Evolutionary conservation across 179 eudicot species (phyloP).

Genomic region (Silene coronaria): DNA sequence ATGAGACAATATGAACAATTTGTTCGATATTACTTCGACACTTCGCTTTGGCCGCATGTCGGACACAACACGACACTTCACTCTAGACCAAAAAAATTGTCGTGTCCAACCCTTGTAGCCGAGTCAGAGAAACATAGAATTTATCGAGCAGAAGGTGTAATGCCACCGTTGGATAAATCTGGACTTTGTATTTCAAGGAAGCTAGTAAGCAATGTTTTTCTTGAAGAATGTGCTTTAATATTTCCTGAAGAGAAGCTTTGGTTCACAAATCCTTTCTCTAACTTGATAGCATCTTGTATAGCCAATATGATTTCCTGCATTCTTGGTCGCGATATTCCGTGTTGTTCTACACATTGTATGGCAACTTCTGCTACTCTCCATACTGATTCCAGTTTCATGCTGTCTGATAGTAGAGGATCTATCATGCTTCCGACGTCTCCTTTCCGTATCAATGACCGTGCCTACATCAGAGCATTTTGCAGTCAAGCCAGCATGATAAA

Average conservation of each 20-base stretch:
- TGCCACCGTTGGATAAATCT: slow-evolving; percentile 53
- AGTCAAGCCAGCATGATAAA: no score
- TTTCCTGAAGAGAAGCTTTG: slow-evolving; percentile 43
- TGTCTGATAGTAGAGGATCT: slow-evolving; percentile 60
- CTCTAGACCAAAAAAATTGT: no score
- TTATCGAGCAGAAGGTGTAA: slow-evolving; percentile 75
- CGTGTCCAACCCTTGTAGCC: no score
- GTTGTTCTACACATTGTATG: slow-evolving; percentile 73
- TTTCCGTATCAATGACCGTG: slow-evolving; percentile 83
- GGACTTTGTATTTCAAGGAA: slow-evolving; percentile 87
- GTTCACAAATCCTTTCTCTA: slow-evolving; percentile 59
- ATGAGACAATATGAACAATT: slow-evolving; percentile 12
- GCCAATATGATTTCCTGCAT: slow-evolving; percentile 89
- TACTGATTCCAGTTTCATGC: slow-evolving; percentile 65
- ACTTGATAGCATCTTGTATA: slow-evolving; percentile 82
- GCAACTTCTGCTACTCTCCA: slow-evolving; percentile 96
- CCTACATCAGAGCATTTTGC: slow-evolving; percentile 35
- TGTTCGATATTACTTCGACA: no score
- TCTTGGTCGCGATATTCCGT: slow-evolving; percentile 61
- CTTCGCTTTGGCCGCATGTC: no score
- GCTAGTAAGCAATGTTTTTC: slow-evolving; percentile 78
- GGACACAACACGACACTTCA: no score
- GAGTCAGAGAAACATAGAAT: background rate
- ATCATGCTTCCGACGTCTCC: slow-evolving; percentile 86
- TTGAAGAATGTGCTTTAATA: slow-evolving; percentile 48